phyloP scores from a whole-genome alignment of 768 basidiomycete species.

The Rubroboletus satanas region DNA sequence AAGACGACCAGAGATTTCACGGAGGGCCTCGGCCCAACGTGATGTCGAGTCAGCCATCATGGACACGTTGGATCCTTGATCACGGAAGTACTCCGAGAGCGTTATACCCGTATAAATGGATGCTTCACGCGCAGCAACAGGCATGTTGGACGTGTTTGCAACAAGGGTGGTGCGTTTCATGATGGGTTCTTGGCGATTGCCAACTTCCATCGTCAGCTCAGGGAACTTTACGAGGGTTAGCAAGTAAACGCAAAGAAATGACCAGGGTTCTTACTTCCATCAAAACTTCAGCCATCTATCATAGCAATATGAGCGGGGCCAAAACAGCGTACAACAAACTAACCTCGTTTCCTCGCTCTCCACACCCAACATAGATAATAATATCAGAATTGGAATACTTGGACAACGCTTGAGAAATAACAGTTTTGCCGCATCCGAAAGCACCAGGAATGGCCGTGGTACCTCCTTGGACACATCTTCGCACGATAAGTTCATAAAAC shows the following conservation, averaged over 20 bases:
- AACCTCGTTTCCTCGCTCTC: slow-evolving; percentile 96
- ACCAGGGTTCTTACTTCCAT: slow-evolving; percentile 66
- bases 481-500: background rate
- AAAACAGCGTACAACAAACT: slow-evolving; percentile 37
- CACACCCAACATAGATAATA: slow-evolving; percentile 98
- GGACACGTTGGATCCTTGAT: slow-evolving; percentile 94
- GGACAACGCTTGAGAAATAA: slow-evolving; percentile 96
- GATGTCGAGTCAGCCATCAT: slow-evolving; percentile 99
- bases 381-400: slow-evolving; percentile 99
- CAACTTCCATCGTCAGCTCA: slow-evolving; percentile 86
- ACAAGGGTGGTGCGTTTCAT: slow-evolving; percentile 99
- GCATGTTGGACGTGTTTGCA: slow-evolving; percentile 99
- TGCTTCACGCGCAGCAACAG: slow-evolving; percentile 97
- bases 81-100: slow-evolving; percentile 98
- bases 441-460: slow-evolving; percentile 98
- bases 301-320: slow-evolving; percentile 7
- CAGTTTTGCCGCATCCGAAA: slow-evolving; percentile 98
- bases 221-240: slow-evolving; percentile 57
- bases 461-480: slow-evolving; percentile 91
- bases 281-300: slow-evolving; percentile 95
- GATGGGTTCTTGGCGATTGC: slow-evolving; percentile 94
- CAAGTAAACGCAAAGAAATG: slow-evolving; percentile 1
- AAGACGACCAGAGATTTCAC: slow-evolving; percentile 98
- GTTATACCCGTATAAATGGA: slow-evolving; percentile 99
- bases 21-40: slow-evolving; percentile 98